These are phyloP conservation scores for Kwoniella dendrophila DNA, from an alignment of 768 basidiomycete genomes.

Conservation along the genomic window DNA sequence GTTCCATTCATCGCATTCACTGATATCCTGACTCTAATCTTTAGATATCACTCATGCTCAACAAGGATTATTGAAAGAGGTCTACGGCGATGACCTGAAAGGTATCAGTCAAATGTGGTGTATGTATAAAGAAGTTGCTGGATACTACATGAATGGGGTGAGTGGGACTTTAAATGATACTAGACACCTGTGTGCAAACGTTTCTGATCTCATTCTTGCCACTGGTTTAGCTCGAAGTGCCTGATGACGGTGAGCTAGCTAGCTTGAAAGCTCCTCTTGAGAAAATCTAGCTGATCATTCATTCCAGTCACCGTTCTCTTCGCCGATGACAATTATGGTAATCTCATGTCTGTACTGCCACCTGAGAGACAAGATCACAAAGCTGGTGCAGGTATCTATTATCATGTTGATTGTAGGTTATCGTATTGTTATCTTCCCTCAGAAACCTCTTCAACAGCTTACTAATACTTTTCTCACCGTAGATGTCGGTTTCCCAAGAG, in stretches of 20 bases:
- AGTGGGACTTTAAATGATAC: slow-evolving; percentile 9
- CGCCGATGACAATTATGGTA: slow-evolving; percentile 75
- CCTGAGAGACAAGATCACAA: slow-evolving; percentile 62
- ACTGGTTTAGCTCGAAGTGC: slow-evolving; percentile 37
- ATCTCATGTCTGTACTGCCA: slow-evolving; percentile 67
- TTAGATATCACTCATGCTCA: slow-evolving; percentile 65
- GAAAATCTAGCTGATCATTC: not conserved
- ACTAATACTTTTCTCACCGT: not conserved
- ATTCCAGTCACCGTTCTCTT: slow-evolving; percentile 32
- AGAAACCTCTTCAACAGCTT: not conserved
- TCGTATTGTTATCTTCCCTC: not conserved
- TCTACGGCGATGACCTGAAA: slow-evolving; percentile 58
- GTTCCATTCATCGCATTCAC: too few species aligned
- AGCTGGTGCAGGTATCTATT: slow-evolving; percentile 72
- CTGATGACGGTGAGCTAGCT: slow-evolving; percentile 27
- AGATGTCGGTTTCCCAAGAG: slow-evolving; percentile 66
- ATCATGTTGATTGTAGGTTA: slow-evolving; percentile 59
- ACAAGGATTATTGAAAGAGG: slow-evolving; percentile 63
- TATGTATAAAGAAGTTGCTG: slow-evolving; percentile 66
- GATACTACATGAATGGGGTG: slow-evolving; percentile 60
- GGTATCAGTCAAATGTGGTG: slow-evolving; percentile 69
- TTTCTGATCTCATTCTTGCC: not conserved
- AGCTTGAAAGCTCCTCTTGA: not conserved
- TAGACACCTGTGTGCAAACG: not conserved
- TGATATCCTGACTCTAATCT: not conserved